A percentile compares a stretch with the other conserved stretches of the same genome.
Conservation (phyloP, 2,329 filamentous ascomycete genomes). For the Pyrenochaeta sp. region DNA sequence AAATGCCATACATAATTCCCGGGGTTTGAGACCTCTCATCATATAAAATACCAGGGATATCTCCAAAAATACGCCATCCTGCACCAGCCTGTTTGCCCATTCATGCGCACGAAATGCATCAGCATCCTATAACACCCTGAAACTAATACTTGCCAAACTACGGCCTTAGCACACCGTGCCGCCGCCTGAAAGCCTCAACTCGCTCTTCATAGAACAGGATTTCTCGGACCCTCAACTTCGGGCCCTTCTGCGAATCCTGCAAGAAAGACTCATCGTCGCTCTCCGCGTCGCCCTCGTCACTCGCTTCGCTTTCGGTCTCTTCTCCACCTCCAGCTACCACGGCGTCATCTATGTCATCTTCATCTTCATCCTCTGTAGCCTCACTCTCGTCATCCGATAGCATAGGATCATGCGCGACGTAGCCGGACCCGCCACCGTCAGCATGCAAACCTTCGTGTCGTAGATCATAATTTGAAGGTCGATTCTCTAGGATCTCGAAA, state of each 20-base stretch:
- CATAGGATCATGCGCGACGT: constrained; percentile 40
- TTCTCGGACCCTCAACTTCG: constrained; percentile 72
- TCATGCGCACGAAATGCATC: constrained; percentile 7
- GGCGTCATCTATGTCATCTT: constrained; percentile 59
- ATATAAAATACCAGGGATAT: constrained; percentile 22
- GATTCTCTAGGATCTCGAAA: constrained; percentile 79
- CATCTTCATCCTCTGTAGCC: constrained; percentile 57
- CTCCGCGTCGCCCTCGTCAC: constrained; percentile 52
- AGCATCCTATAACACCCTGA: constrained; percentile 9
- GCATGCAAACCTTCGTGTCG: constrained; percentile 41
- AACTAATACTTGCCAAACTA: constrained; percentile 12
- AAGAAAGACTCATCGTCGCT: constrained; percentile 62
- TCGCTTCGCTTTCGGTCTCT: constrained; percentile 41
- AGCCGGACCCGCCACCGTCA: constrained; percentile 32
- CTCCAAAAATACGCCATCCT: constrained; percentile 19
- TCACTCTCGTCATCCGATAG: constrained; percentile 50
- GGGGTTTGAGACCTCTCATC: constrained; percentile 9
- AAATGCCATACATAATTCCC: background rate
- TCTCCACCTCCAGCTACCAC: constrained; percentile 59
- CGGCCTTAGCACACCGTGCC: constrained; percentile 59
- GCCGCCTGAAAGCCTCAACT: constrained; percentile 76
- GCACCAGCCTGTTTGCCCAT: constrained; percentile 9
- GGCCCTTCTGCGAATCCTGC: constrained; percentile 58
- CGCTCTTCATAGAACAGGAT: constrained; percentile 88
- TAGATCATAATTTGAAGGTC: constrained; percentile 55